phyloP scores from a whole-genome alignment of 2,329 filamentous ascomycete genomes.

The Chrysoporthe puriensis region DNA sequence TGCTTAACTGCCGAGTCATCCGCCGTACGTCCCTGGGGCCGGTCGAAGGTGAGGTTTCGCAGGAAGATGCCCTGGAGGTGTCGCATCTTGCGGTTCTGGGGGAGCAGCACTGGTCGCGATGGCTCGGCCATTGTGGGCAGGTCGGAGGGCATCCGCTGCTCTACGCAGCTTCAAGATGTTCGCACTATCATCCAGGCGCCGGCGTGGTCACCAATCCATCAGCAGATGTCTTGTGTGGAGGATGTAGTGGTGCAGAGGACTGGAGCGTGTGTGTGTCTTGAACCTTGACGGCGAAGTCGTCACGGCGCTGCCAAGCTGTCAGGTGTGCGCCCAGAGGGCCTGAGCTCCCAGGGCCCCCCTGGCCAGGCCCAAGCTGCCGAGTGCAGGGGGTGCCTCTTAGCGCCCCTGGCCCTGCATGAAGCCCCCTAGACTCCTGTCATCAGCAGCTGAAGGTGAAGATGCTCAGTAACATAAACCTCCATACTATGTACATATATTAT shows the following conservation, averaged over 20 bases:
- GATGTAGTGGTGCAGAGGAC: background rate
- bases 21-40: constrained; percentile 62
- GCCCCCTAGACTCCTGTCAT: background rate
- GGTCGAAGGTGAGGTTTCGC: constrained; percentile 77
- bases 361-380: background rate
- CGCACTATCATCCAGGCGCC: constrained; percentile 20
- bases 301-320: constrained; percentile 8
- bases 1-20: constrained; percentile 78
- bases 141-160: constrained; percentile 12
- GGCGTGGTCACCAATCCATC: background rate
- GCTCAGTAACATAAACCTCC: too few species aligned
- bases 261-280: background rate
- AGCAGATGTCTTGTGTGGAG: background rate
- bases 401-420: background rate
- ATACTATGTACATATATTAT: too few species aligned
- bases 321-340: background rate
- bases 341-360: background rate
- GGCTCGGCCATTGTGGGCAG: constrained; percentile 37
- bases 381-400: background rate
- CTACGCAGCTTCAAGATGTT: constrained; percentile 21
- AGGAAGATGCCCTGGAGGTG: constrained; percentile 87
- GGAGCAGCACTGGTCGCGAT: constrained; percentile 55
- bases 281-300: background rate
- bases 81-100: constrained; percentile 84
- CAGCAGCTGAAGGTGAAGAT: background rate